Evolutionary conservation across 129 eudicot species (phyloP).

Genomic region (Centella asiatica): DNA sequence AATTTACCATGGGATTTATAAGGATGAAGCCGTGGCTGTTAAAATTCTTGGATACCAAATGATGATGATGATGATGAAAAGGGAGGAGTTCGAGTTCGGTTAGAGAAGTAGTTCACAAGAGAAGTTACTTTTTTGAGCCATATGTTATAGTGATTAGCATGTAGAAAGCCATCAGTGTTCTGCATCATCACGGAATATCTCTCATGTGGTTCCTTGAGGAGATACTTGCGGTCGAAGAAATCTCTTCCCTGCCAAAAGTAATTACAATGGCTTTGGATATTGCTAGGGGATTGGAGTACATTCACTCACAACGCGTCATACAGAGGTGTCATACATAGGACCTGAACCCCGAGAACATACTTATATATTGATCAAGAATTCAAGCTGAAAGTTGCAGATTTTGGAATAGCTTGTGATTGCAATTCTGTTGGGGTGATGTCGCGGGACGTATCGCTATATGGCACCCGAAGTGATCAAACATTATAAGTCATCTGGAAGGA

Average conservation of each 20-base stretch:
- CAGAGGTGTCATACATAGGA: too few relatives aligned
- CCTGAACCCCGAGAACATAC: conserved; percentile 19
- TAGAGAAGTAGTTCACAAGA: conserved; percentile 74
- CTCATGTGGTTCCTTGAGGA: conserved; percentile 13
- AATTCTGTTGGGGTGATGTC: not conserved
- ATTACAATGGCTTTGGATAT: conserved; percentile 7
- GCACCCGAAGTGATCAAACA: conserved; percentile 22
- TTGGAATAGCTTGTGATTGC: conserved; percentile 15
- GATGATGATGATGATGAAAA: conserved; percentile 86
- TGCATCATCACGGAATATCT: conserved; percentile 18
- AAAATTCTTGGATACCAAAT: conserved; percentile 94
- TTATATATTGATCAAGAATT: conserved; percentile 11
- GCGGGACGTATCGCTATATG: conserved; percentile 26
- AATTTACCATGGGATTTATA: conserved; percentile 89
- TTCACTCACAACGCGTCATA: conserved; percentile 19
- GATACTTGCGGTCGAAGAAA: conserved; percentile 13
- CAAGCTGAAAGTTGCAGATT: conserved; percentile 17
- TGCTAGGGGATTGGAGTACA: conserved; percentile 16
- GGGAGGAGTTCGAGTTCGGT: conserved; percentile 53
- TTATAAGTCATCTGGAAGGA: conserved; percentile 9
- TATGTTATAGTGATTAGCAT: conserved; percentile 43
- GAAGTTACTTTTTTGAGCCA: conserved; percentile 90
- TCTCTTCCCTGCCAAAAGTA: conserved; percentile 11
- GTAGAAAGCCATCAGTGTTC: conserved; percentile 17
- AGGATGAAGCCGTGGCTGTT: conserved; percentile 87